These are phyloP conservation scores for Allomyces macrogynus DNA, from an alignment of 192 early-diverging fungal species.

Conservation along the genomic window DNA sequence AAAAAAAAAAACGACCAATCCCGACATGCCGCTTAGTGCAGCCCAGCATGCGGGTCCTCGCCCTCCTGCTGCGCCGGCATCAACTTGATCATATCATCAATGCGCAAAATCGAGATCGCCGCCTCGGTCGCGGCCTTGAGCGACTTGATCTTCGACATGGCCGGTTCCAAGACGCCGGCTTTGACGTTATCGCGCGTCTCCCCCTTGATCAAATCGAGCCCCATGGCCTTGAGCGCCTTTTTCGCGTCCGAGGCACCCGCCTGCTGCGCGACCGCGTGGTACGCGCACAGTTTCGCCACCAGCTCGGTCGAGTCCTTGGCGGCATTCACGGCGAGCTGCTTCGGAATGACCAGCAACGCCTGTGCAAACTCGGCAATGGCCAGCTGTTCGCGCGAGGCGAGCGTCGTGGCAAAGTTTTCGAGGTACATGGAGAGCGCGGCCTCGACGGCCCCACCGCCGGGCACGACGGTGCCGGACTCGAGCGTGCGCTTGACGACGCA, in stretches of 20 bases:
- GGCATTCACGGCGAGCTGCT: conserved; percentile 92
- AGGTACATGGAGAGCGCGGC: conserved; percentile 87
- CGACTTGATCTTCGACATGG: conserved; percentile 94
- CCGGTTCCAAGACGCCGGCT: conserved; percentile 89
- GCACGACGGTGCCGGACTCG: conserved; percentile 86
- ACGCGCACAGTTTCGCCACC: conserved; percentile 86
- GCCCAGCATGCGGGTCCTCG: conserved; percentile 18
- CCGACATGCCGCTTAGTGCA: neutral
- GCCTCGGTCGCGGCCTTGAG: conserved; percentile 98
- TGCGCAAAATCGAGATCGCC: conserved; percentile 88
- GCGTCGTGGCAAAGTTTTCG: conserved; percentile 93
- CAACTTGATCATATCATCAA: conserved; percentile 79
- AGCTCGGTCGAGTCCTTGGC: conserved; percentile 97
- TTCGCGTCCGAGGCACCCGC: conserved; percentile 46
- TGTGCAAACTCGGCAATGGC: conserved; percentile 96
- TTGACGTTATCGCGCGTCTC: conserved; percentile 77
- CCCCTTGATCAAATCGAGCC: conserved; percentile 86
- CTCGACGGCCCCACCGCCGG: conserved; percentile 93
- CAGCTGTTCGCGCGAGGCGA: conserved; percentile 90
- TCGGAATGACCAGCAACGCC: conserved; percentile 85
- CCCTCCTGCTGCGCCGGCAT: conserved; percentile 19
- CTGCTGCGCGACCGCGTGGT: conserved; percentile 80
- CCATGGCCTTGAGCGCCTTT: conserved; percentile 62
- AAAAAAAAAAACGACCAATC: neutral
- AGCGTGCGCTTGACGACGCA: conserved; percentile 92